Base-by-base conservation (phyloP, 371 early-diverging fungal species). In the Paramicrosporidium saccamoebae region DNA sequence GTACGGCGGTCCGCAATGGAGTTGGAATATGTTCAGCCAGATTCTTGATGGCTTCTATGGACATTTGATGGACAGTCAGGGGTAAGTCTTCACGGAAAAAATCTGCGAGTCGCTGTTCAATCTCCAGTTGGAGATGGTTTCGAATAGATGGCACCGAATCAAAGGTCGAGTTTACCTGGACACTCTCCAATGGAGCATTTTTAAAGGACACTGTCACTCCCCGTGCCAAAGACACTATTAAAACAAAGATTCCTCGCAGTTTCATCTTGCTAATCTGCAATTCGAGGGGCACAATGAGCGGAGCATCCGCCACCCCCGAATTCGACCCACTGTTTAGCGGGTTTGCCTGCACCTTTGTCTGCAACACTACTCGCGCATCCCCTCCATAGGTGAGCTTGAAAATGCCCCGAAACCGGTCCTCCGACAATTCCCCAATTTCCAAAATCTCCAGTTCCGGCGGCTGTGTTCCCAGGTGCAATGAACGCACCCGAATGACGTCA, bases 381-480 rank as follows among this genome's bases (percentile, higher is more conserved):
- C 86, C 88, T 27, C 45, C 52, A 41, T 94, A 94, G 12, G 52
- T 61, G 32, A 94, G 50, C 29, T 72, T 71, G 46, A 88, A 86
- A 28, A 90, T 79, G 9, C 84, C 90, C 22, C 75, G 59, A 45
- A 86, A 84, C 28, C 71, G 62, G 34, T 84, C 82, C 22, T 55
- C 63, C 3, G 61, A 56, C 12, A 94, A 52, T 27, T 94, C 94
- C 16, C 82, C 72, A 31, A 94, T 77, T 33, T 94, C 94, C n/a
- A 94, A 44, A 29, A 94, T 77, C 35, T 88, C 90, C 13, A 94
- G 54, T 20, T 79, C 82, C 7, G 94, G 94, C 10, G 94, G 69
- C 66, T 54, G 48, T 15, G 75, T 74, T 8, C 94, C 94, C 72
- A 92, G 64, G 42, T 82, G 45, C 16, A 92, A 55, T 33, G 77